These are phyloP conservation scores for Lactifluus piperatus DNA, from an alignment of 768 basidiomycete species.

Conservation along the genomic window DNA sequence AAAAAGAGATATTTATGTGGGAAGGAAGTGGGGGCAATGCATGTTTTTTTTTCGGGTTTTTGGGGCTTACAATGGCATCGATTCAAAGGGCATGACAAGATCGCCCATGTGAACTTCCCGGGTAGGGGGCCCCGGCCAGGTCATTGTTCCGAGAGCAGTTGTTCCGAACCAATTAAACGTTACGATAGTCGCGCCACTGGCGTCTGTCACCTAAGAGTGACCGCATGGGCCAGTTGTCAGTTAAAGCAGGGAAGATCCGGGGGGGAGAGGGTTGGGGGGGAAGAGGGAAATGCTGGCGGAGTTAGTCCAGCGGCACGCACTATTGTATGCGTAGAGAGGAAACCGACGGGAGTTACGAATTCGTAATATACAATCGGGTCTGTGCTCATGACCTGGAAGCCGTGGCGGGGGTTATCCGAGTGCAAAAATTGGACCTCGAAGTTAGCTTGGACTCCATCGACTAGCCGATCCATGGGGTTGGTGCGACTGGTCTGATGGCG, in stretches of 20 bases:
- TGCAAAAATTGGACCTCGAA: slow-evolving; percentile 55
- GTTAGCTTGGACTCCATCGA: neutral
- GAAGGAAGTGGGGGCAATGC: too few species aligned
- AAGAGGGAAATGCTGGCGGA: neutral
- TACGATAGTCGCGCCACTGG: neutral
- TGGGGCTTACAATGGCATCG: slow-evolving; percentile 2
- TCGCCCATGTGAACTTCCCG: slow-evolving; percentile 3
- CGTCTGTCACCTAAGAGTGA: neutral
- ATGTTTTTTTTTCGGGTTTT: neutral
- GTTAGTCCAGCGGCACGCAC: slow-evolving; percentile 27
- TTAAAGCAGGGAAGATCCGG: neutral
- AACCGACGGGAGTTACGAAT: slow-evolving; percentile 50
- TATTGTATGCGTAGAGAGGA: slow-evolving; percentile 36
- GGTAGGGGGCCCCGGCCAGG: neutral
- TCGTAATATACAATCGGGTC: slow-evolving; percentile 50
- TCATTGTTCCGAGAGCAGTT: slow-evolving; percentile 6
- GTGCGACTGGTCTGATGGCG: neutral
- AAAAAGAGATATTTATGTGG: neutral
- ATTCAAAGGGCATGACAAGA: neutral
- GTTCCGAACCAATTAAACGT: slow-evolving; percentile 9
- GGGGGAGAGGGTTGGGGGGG: neutral
- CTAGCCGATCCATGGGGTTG: neutral
- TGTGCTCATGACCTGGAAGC: slow-evolving; percentile 59
- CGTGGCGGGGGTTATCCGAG: slow-evolving; percentile 54
- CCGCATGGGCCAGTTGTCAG: neutral